Base-by-base conservation (phyloP, 1,139 yeast species). In the Petasospora rhodanensis region DNA sequence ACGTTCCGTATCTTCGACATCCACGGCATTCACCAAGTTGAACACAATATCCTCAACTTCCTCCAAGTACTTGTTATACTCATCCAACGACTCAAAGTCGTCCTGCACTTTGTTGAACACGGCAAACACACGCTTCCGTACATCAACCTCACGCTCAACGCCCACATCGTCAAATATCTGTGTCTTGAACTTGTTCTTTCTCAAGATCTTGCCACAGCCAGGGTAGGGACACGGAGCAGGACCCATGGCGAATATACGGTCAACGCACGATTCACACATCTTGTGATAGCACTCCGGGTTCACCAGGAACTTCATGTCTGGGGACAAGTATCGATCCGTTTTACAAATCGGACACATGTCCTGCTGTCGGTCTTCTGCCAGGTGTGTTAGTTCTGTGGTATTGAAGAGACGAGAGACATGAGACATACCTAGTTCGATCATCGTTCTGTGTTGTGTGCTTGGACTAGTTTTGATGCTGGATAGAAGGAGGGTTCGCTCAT, bases 281-380 rank as follows among this genome's bases (percentile, higher is more conserved):
- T 86, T 89, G 56, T 91, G 99, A 56, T 93, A 91, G 61, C 99
- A 91, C 56, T 91, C 98, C 0, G 97, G 95, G 52, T 91, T 91
- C 41, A 91, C 89, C 37, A 91, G 73, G 54, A 91, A 89, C 49
- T 73, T 78, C 83, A 91, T 84, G 51, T 89, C 89, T 23, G 98
- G 97, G 28, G 95, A 86, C 42, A 91, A 68, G 58, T 91, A 91
- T 58, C 91, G 68, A 57, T 93, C 96, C 28, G 97, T 87, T 61
- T 91, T 86, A 68, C 99, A 91, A 53, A 93, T 87, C 24, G 98
- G 98, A 68, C 99, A 91, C 79, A 89, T 80, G 62, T 91, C 98
- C 59, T 58, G 35, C 28, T 36, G 37, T 24, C 38, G 34, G 12
- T 31, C 35, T 10, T 32, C 37, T 30, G 24, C 18, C n/a, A 10